Evolutionary conservation across 2,329 filamentous ascomycete species (phyloP).

Genomic region (Verticillium albo-atrum): DNA sequence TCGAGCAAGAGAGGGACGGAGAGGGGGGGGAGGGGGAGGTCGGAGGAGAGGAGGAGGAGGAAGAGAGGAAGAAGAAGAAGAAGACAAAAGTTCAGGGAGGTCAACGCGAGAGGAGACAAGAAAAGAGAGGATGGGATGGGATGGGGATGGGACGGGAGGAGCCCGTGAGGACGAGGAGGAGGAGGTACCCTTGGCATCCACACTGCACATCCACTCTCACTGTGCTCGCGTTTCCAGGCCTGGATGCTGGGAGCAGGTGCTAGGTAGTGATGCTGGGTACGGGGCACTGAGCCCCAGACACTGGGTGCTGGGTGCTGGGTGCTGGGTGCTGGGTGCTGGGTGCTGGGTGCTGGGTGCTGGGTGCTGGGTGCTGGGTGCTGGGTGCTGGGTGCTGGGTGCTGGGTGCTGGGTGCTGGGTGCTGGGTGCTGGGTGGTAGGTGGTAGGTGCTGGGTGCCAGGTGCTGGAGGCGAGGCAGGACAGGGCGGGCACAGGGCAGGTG

Average conservation of each 20-base stretch:
- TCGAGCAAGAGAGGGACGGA: constrained; percentile 26
- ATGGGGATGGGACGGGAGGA: constrained; percentile 26
- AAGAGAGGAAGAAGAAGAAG: constrained; percentile 16
- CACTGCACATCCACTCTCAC: background rate
- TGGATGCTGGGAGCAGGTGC: background rate
- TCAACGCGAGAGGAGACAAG: constrained; percentile 9
- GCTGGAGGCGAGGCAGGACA: background rate
- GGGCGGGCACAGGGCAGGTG: background rate
- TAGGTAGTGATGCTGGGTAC: too few relatives aligned
- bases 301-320: too few relatives aligned
- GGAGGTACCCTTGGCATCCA: constrained; percentile 13
- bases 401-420: background rate
- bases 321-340: background rate
- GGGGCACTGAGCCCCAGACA: too few relatives aligned
- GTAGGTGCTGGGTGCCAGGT: background rate
- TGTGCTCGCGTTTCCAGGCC: background rate
- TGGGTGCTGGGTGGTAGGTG: background rate
- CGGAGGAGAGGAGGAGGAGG: constrained; percentile 8
- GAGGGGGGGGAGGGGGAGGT: constrained; percentile 18
- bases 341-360: too few relatives aligned
- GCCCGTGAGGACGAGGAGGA: constrained; percentile 23
- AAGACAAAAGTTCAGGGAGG: constrained; percentile 13
- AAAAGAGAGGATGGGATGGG: constrained; percentile 19
- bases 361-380: background rate
- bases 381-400: too few relatives aligned